phyloP scores from a whole-genome alignment of 1,284 basidiomycete species.

The Thelephora terrestris region DNA sequence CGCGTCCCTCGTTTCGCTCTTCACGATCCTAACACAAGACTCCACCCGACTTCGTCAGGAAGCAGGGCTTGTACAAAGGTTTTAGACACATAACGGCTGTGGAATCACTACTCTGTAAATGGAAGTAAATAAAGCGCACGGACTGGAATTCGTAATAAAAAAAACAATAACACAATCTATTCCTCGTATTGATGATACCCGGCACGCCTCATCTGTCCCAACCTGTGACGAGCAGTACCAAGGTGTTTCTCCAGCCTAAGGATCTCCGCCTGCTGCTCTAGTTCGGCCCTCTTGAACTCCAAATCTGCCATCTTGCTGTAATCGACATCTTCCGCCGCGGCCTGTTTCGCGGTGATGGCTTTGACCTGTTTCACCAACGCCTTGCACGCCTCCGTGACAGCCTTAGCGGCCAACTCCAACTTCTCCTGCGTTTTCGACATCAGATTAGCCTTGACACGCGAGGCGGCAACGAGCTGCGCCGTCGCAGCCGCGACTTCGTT shows the following conservation, averaged over 20 bases:
- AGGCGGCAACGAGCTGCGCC: conserved; percentile 96
- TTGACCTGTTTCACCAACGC: conserved; percentile 96
- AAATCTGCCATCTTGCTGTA: conserved; percentile 89
- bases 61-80: no score
- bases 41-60: no score
- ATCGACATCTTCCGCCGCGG: conserved; percentile 74
- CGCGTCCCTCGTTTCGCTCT: no score
- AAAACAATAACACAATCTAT: conserved; percentile 9
- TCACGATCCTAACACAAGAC: no score
- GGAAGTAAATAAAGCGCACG: no score
- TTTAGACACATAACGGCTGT: no score
- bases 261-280: conserved; percentile 99
- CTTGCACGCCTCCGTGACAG: conserved; percentile 97
- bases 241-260: conserved; percentile 94
- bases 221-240: conserved; percentile 73
- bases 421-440: conserved; percentile 98
- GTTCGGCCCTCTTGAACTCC: conserved; percentile 96
- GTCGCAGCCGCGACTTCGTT: conserved; percentile 97
- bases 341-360: conserved; percentile 80
- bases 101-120: no score
- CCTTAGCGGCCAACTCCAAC: conserved; percentile 93
- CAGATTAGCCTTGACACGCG: conserved; percentile 94
- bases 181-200: conserved; percentile 77
- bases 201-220: conserved; percentile 86
- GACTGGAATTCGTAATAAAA: not conserved